These are phyloP conservation scores for Clarireedia hainanense DNA, from an alignment of 2,329 filamentous ascomycete species.

Conservation along the genomic window DNA sequence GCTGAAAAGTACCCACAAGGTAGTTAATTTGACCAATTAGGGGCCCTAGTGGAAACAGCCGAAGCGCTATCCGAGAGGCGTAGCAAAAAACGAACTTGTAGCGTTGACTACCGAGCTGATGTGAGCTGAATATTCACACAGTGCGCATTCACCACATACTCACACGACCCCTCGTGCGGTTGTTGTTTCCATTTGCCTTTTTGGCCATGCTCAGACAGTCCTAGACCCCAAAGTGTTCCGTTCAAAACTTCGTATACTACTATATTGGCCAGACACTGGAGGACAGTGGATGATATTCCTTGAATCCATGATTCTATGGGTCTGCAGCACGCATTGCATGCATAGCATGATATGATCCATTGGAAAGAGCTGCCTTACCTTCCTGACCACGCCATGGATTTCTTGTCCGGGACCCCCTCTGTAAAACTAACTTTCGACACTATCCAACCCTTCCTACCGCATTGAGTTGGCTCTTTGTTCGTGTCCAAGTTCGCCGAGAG, in stretches of 20 bases:
- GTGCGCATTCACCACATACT: neutral
- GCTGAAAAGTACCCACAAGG: constrained; percentile 9
- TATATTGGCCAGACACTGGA: too few relatives aligned
- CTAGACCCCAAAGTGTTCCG: too few relatives aligned
- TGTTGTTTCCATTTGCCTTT: too few relatives aligned
- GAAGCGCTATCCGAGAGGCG: constrained; percentile 9
- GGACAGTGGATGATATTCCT: too few relatives aligned
- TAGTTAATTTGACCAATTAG: neutral
- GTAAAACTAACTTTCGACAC: neutral
- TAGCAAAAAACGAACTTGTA: constrained; percentile 6
- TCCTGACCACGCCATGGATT: too few relatives aligned
- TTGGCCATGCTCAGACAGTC: neutral
- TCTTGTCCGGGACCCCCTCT: too few relatives aligned
- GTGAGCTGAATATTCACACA: neutral
- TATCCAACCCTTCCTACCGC: neutral
- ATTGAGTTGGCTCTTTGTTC: neutral
- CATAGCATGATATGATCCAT: neutral
- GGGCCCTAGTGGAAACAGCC: constrained; percentile 2
- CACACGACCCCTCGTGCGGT: neutral
- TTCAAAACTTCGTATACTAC: too few relatives aligned
- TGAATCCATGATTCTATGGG: too few relatives aligned
- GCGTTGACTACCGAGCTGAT: constrained; percentile 9
- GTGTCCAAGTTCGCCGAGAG: neutral
- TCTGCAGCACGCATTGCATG: too few relatives aligned
- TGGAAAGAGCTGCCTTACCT: neutral